phyloP scores from a whole-genome alignment of 2,329 filamentous ascomycete species.

The Nemania diffusa region DNA sequence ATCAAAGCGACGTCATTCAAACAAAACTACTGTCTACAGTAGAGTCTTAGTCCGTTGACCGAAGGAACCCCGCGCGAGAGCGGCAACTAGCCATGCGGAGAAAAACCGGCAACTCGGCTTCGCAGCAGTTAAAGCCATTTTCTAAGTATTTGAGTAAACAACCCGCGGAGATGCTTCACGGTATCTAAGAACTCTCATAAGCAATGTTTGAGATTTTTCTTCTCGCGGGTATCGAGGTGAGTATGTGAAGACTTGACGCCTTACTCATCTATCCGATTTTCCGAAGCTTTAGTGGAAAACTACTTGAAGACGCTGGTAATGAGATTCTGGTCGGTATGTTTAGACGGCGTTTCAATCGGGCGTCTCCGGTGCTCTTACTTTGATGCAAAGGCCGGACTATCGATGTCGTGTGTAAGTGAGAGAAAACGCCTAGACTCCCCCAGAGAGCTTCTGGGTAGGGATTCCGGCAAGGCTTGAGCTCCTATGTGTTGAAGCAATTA shows the following conservation, averaged over 20 bases:
- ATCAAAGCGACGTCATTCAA: not conserved
- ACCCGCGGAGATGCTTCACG: slow-evolving; percentile 12
- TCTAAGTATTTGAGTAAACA: not conserved
- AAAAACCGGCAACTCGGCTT: slow-evolving; percentile 49
- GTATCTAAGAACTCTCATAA: not conserved
- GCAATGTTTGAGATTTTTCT: not conserved
- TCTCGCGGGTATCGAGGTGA: not conserved
- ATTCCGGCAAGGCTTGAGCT: not conserved
- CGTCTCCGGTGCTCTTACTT: too few relatives aligned
- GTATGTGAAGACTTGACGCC: not conserved
- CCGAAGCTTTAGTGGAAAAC: not conserved
- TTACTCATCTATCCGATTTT: not conserved
- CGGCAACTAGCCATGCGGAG: slow-evolving; percentile 41
- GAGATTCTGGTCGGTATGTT: not conserved
- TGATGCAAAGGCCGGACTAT: too few relatives aligned
- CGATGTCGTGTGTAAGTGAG: too few relatives aligned
- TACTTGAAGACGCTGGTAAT: not conserved
- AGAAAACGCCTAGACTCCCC: too few relatives aligned
- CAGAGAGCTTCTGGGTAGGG: not conserved
- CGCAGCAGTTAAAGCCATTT: slow-evolving; percentile 1
- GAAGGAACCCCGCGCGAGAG: slow-evolving; percentile 37
- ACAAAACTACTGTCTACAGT: not conserved
- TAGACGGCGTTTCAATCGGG: not conserved
- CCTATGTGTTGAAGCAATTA: not conserved
- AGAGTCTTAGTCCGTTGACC: not conserved